phyloP scores from a whole-genome alignment of 257 asterid species.

The Solanum chaucha region DNA sequence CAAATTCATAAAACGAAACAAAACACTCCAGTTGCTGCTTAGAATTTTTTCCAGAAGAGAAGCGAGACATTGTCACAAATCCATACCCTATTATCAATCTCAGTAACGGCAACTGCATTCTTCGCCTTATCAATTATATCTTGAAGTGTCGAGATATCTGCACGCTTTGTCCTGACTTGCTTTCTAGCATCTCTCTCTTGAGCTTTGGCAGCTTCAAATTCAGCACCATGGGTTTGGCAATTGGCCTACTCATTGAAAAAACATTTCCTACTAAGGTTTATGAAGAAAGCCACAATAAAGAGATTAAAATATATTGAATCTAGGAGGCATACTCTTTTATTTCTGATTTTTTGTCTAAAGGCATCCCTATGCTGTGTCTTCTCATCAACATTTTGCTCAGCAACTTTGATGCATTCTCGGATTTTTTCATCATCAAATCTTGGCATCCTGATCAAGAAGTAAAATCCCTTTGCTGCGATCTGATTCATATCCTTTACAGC shows the following conservation, averaged over 20 bases:
- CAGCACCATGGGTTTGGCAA: slow-evolving; percentile 48
- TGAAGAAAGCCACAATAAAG: not conserved
- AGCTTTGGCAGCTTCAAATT: slow-evolving; percentile 56
- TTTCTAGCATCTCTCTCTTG: slow-evolving; percentile 53
- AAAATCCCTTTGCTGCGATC: slow-evolving; percentile 38
- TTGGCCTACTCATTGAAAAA: slow-evolving; percentile 43
- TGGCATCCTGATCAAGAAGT: slow-evolving; percentile 50
- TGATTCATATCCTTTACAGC: slow-evolving; percentile 22
- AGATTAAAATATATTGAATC: not conserved
- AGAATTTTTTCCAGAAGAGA: not conserved
- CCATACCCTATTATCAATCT: slow-evolving; percentile 65
- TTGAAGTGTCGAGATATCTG: slow-evolving; percentile 75
- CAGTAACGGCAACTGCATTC: slow-evolving; percentile 82
- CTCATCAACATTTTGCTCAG: slow-evolving; percentile 64
- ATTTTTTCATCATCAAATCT: slow-evolving; percentile 54
- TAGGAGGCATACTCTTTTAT: slow-evolving; percentile 42
- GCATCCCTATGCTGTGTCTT: slow-evolving; percentile 67
- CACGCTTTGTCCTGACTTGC: slow-evolving; percentile 65
- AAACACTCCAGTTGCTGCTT: not conserved
- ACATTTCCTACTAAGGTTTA: not conserved
- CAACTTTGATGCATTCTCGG: slow-evolving; percentile 51
- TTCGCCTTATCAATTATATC: slow-evolving; percentile 67
- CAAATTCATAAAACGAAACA: not conserved
- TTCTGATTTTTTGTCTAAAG: slow-evolving; percentile 54
- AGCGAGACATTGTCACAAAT: not conserved